These are phyloP conservation scores for Exophiala sp. DNA, from an alignment of 2,329 filamentous ascomycete species.

Conservation along the genomic window DNA sequence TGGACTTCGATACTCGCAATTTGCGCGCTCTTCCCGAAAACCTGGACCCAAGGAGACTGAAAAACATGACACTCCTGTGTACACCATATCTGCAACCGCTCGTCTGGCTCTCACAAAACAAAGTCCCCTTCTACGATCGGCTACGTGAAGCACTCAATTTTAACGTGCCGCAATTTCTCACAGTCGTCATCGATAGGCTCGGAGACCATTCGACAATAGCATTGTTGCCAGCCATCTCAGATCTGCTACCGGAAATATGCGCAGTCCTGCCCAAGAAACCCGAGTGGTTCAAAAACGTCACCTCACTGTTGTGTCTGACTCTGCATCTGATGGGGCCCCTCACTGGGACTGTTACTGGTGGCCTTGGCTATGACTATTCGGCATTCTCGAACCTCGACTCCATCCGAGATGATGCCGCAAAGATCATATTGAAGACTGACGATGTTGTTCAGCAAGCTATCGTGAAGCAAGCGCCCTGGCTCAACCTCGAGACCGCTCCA, in stretches of 20 bases:
- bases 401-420: constrained; percentile 16
- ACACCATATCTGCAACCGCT: constrained; percentile 34
- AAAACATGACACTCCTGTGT: constrained; percentile 31
- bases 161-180: constrained; percentile 25
- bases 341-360: constrained; percentile 2
- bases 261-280: constrained; percentile 14
- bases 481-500: constrained; percentile 39
- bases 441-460: constrained; percentile 37
- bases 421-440: constrained; percentile 31
- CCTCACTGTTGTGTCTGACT: constrained; percentile 13
- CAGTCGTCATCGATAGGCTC: constrained; percentile 14
- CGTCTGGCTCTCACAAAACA: constrained; percentile 34
- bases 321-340: constrained; percentile 25
- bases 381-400: constrained; percentile 17
- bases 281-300: constrained; percentile 17
- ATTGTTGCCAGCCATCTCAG: constrained; percentile 14
- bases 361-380: constrained; percentile 5
- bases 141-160: constrained; percentile 33
- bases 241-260: constrained; percentile 15
- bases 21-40: constrained; percentile 32
- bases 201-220: constrained; percentile 7
- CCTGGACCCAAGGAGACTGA: constrained; percentile 27
- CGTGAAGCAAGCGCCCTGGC: constrained; percentile 39
- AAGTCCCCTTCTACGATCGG: constrained; percentile 37
- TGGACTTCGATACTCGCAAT: constrained; percentile 37